phyloP scores from a whole-genome alignment of 2,329 filamentous ascomycete species.

The Dactylellina drechsleri region DNA sequence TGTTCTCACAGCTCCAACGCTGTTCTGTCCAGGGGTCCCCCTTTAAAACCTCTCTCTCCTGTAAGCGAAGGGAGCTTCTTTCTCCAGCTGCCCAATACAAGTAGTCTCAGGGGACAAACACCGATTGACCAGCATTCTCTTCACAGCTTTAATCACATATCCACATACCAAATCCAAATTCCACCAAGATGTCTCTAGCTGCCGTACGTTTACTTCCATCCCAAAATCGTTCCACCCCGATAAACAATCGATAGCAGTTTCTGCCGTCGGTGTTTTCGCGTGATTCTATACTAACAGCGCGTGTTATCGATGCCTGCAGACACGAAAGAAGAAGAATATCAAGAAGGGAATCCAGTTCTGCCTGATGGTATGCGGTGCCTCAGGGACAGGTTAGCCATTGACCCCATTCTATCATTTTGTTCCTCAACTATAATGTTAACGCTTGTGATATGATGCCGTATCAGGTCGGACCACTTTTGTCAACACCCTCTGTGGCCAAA shows the following conservation, averaged over 20 bases:
- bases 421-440: not conserved
- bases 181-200: slow-evolving; percentile 53
- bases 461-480: slow-evolving; percentile 97
- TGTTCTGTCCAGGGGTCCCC: no score
- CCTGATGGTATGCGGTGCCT: slow-evolving; percentile 99
- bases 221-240: slow-evolving; percentile 44
- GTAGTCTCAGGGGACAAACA: slow-evolving; percentile 40
- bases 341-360: slow-evolving; percentile 99
- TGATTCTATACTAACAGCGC: slow-evolving; percentile 56
- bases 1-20: slow-evolving; percentile 38
- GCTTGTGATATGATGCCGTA: slow-evolving; percentile 16
- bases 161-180: slow-evolving; percentile 20
- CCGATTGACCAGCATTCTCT: slow-evolving; percentile 42
- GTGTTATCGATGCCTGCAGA: slow-evolving; percentile 73
- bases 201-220: slow-evolving; percentile 56
- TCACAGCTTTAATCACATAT: not conserved
- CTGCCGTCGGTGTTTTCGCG: slow-evolving; percentile 57
- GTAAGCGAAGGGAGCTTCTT: slow-evolving; percentile 46
- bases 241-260: slow-evolving; percentile 55
- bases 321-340: slow-evolving; percentile 99
- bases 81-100: slow-evolving; percentile 30
- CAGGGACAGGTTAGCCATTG: slow-evolving; percentile 83
- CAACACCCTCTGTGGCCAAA: slow-evolving; percentile 97
- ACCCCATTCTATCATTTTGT: slow-evolving; percentile 12
- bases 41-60: slow-evolving; percentile 38